phyloP scores from a whole-genome alignment of 2,329 filamentous ascomycete species.

The Colletotrichum higginsianum region DNA sequence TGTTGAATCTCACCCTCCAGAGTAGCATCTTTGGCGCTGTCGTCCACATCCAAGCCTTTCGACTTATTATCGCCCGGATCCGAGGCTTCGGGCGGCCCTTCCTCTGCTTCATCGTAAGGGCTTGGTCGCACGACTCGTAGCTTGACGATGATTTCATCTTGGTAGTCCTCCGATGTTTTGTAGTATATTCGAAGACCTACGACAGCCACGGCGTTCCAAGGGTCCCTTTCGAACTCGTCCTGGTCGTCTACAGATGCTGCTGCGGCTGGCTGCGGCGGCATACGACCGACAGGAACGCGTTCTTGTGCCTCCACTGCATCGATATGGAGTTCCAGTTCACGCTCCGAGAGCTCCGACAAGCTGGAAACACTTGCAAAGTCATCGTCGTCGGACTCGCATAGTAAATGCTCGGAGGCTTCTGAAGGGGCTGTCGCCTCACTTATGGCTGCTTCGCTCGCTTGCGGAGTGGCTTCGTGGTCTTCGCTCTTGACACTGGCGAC shows the following conservation, averaged over 20 bases:
- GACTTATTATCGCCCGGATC: slow-evolving; percentile 47
- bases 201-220: slow-evolving; percentile 70
- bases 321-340: slow-evolving; percentile 52
- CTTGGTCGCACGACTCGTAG: slow-evolving; percentile 58
- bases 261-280: slow-evolving; percentile 32
- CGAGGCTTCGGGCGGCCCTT: slow-evolving; percentile 15
- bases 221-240: slow-evolving; percentile 68
- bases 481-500: slow-evolving; percentile 37
- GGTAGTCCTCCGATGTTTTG: slow-evolving; percentile 56
- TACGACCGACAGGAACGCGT: slow-evolving; percentile 33
- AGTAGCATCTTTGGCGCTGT: slow-evolving; percentile 62
- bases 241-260: slow-evolving; percentile 57
- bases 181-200: slow-evolving; percentile 69
- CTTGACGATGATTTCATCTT: slow-evolving; percentile 53
- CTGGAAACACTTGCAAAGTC: slow-evolving; percentile 50
- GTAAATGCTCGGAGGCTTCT: slow-evolving; percentile 30
- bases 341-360: slow-evolving; percentile 57
- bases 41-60: slow-evolving; percentile 60
- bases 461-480: slow-evolving; percentile 42
- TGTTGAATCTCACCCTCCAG: slow-evolving; percentile 52
- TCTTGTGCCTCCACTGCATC: slow-evolving; percentile 40
- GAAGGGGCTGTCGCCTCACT: slow-evolving; percentile 21
- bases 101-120: slow-evolving; percentile 49
- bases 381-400: slow-evolving; percentile 47
- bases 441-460: slow-evolving; percentile 42